Percentiles rank a stretch among this genome's conserved stretches.
Conservation (phyloP, 345 rosid genomes). For the Pistacia atlantica region DNA sequence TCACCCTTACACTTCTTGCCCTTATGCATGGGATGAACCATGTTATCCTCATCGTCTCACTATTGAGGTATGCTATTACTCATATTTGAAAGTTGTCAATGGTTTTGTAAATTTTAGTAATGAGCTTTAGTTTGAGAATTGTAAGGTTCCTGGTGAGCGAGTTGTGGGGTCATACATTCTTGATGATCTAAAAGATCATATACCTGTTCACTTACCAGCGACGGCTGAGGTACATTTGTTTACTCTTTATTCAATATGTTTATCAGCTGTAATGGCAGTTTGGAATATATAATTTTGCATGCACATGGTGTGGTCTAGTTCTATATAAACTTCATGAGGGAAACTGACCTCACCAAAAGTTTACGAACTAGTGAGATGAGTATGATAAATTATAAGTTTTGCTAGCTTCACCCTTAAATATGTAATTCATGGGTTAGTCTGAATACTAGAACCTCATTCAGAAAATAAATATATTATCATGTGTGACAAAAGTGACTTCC, state of each 20-base stretch:
- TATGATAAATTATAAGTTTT: not conserved
- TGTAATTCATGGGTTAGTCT: not conserved
- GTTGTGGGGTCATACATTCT: constrained; percentile 76
- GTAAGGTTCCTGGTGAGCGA: constrained; percentile 88
- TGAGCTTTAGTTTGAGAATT: constrained; percentile 22
- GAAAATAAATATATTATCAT: not conserved
- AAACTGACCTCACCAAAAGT: not conserved
- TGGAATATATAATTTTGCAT: not conserved
- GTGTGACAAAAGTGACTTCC: not conserved
- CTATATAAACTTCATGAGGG: not conserved
- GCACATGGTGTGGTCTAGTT: not conserved
- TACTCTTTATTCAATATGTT: constrained; percentile 4
- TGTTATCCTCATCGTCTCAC: constrained; percentile 82
- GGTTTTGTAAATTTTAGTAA: constrained; percentile 7
- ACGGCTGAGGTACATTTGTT: constrained; percentile 65
- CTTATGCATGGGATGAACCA: constrained; percentile 99
- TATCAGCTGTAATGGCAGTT: not conserved
- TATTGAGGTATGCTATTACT: constrained; percentile 60
- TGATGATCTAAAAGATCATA: constrained; percentile 67
- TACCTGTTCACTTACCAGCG: constrained; percentile 63
- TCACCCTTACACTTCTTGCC: constrained; percentile 77
- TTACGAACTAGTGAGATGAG: not conserved
- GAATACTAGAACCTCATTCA: not conserved
- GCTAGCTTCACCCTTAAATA: not conserved
- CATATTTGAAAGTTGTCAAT: constrained; percentile 6